These are phyloP conservation scores for Digitaria exilis DNA, from an alignment of 202 grass and related monocot species.

Conservation along the genomic window DNA sequence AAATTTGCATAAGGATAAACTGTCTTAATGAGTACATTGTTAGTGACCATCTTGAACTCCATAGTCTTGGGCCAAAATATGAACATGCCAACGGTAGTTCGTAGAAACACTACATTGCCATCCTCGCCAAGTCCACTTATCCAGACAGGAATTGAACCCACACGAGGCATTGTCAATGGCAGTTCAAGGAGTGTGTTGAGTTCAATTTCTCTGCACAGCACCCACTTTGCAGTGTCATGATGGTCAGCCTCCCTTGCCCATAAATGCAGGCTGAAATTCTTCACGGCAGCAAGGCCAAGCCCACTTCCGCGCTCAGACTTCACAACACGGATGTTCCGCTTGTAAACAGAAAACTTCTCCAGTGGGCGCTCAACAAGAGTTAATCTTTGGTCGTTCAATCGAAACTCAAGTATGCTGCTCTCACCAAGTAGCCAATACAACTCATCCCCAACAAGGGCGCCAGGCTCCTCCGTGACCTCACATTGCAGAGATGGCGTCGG, in stretches of 20 bases:
- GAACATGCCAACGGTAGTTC: not conserved
- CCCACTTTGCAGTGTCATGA: not conserved
- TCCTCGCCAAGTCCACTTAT: constrained; percentile 19
- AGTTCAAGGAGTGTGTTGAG: not conserved
- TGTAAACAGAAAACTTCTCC: not conserved
- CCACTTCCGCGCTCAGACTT: not conserved
- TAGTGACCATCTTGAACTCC: constrained; percentile 14
- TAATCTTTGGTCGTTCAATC: not conserved
- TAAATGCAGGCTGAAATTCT: constrained; percentile 8
- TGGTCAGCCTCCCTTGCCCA: not conserved
- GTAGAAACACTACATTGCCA: constrained; percentile 4
- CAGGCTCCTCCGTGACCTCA: constrained; percentile 4
- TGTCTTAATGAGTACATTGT: constrained; percentile 4
- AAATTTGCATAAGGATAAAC: constrained; percentile 24
- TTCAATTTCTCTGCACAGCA: not conserved
- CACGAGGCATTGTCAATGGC: not conserved
- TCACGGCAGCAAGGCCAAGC: constrained; percentile 1
- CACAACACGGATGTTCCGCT: constrained; percentile 21
- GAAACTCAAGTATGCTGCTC: constrained; percentile 18
- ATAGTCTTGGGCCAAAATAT: not conserved
- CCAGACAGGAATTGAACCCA: not conserved
- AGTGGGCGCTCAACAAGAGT: not conserved
- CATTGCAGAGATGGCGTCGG: not conserved
- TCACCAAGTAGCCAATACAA: constrained; percentile 21
- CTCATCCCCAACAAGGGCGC: not conserved